phyloP scores from a whole-genome alignment of 768 basidiomycete genomes.

The Russula olivacea region DNA sequence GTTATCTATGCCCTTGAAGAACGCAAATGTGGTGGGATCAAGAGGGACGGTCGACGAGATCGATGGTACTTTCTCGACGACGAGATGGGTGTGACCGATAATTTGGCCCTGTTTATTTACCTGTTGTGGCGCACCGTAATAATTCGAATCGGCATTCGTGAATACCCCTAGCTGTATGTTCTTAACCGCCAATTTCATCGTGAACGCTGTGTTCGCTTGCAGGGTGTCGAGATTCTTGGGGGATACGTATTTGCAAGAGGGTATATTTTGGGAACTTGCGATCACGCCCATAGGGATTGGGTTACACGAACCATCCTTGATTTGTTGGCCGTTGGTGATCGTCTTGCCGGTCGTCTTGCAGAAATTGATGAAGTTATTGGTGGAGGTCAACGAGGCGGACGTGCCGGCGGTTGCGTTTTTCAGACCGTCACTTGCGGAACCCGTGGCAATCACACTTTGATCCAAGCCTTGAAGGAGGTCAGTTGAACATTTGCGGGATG shows the following conservation, averaged over 20 bases:
- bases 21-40: slow-evolving; percentile 49
- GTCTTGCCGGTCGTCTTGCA: slow-evolving; percentile 44
- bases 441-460: slow-evolving; percentile 45
- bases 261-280: slow-evolving; percentile 44
- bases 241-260: slow-evolving; percentile 46
- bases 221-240: slow-evolving; percentile 45
- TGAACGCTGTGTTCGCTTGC: slow-evolving; percentile 45
- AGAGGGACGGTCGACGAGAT: slow-evolving; percentile 38
- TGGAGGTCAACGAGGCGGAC: slow-evolving; percentile 52
- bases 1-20: slow-evolving; percentile 51
- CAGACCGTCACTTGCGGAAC: slow-evolving; percentile 51
- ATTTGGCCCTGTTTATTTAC: slow-evolving; percentile 45
- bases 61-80: slow-evolving; percentile 47
- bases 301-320: slow-evolving; percentile 51
- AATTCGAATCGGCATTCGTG: slow-evolving; percentile 47
- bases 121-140: slow-evolving; percentile 50
- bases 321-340: slow-evolving; percentile 54
- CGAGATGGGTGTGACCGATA: slow-evolving; percentile 58
- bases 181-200: slow-evolving; percentile 43
- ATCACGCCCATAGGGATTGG: slow-evolving; percentile 56
- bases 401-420: slow-evolving; percentile 37
- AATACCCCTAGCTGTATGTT: slow-evolving; percentile 50
- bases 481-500: neutral
- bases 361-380: slow-evolving; percentile 71
- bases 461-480: slow-evolving; percentile 32